These are phyloP conservation scores for Prunus padus DNA, from an alignment of 306 rosid species.

Conservation along the genomic window DNA sequence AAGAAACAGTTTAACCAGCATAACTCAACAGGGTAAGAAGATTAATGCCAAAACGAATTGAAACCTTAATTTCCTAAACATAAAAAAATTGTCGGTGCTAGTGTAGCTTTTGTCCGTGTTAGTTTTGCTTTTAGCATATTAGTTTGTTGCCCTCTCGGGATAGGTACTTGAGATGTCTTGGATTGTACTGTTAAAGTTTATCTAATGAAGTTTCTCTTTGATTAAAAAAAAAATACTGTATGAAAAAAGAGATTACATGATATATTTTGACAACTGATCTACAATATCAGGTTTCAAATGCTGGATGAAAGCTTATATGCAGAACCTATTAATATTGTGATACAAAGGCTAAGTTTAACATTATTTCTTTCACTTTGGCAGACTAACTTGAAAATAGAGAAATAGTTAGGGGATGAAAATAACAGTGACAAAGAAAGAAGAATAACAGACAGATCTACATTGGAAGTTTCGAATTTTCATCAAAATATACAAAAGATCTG, in stretches of 20 bases:
- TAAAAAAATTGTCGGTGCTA: background rate
- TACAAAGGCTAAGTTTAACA: background rate
- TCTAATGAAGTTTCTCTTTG: no score
- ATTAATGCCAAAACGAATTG: background rate
- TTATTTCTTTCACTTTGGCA: background rate
- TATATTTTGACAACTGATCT: background rate
- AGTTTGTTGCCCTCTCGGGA: no score
- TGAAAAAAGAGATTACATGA: background rate
- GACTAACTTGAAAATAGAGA: background rate
- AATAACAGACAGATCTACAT: conserved; percentile 15
- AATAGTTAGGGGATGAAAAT: background rate
- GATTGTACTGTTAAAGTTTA: no score
- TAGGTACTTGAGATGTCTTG: no score
- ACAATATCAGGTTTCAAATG: background rate
- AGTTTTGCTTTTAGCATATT: no score
- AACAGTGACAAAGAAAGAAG: conserved; percentile 4
- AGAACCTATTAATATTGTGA: background rate
- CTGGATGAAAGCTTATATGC: background rate
- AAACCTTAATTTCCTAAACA: background rate
- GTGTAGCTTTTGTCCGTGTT: no score
- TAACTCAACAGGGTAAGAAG: background rate
- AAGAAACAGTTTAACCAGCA: background rate
- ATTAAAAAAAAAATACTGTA: no score
- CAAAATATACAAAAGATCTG: background rate
- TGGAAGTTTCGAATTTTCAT: background rate